Percentiles rank a stretch among this genome's conserved stretches.
phyloP scores from a whole-genome alignment of 768 basidiomycete species.

The Lactifluus hygrophoroides region DNA sequence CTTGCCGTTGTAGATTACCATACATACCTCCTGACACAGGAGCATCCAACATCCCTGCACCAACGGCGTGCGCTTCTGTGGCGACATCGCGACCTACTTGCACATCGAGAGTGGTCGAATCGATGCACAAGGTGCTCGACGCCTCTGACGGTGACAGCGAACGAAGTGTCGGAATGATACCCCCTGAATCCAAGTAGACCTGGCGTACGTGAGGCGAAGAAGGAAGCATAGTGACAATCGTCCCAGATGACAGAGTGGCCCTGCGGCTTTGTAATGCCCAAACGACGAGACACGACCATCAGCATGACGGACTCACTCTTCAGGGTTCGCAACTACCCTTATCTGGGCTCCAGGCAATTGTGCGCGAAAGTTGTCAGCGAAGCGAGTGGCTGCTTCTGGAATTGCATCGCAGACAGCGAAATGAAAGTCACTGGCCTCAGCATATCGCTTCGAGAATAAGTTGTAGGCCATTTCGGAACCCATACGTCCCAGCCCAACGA shows the following conservation, averaged over 20 bases:
- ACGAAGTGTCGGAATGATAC: slow-evolving; percentile 56
- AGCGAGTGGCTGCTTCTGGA: slow-evolving; percentile 46
- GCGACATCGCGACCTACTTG: slow-evolving; percentile 62
- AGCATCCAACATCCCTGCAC: slow-evolving; percentile 81
- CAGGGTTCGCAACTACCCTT: slow-evolving; percentile 51
- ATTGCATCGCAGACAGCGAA: slow-evolving; percentile 79
- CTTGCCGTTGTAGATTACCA: slow-evolving; percentile 21
- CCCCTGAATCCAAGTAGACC: slow-evolving; percentile 57
- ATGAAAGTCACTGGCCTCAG: slow-evolving; percentile 39
- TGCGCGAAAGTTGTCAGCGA: slow-evolving; percentile 45
- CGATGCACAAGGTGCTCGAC: slow-evolving; percentile 59
- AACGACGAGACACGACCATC: slow-evolving; percentile 1
- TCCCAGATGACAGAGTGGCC: slow-evolving; percentile 52
- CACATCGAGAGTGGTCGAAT: slow-evolving; percentile 88
- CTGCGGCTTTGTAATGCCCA: slow-evolving; percentile 30
- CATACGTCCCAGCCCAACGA: slow-evolving; percentile 86
- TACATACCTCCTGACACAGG: slow-evolving; percentile 82
- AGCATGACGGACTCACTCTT: slow-evolving; percentile 48
- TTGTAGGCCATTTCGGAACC: slow-evolving; percentile 83
- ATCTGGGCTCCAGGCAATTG: slow-evolving; percentile 55
- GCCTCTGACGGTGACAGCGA: slow-evolving; percentile 33
- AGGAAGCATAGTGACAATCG: slow-evolving; percentile 85
- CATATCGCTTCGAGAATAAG: slow-evolving; percentile 66
- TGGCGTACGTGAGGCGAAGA: slow-evolving; percentile 79
- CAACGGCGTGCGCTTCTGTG: slow-evolving; percentile 37